Evolutionary conservation across 352 stramenopile genomes (phyloP).

Genomic region (Thalassiosira mediterranea): DNA sequence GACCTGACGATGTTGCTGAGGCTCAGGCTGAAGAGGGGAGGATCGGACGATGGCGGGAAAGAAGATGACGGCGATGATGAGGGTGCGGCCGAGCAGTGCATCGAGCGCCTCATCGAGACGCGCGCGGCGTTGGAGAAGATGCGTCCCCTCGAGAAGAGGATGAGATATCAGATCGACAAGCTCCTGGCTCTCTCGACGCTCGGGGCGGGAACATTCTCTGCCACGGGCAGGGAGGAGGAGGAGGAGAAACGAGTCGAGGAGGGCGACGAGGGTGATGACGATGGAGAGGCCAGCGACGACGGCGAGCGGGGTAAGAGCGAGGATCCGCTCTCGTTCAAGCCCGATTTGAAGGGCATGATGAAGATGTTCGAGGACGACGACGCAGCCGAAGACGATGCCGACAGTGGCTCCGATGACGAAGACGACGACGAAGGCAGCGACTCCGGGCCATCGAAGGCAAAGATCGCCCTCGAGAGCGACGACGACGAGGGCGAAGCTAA

Average conservation of each 20-base stretch:
- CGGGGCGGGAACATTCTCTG: constrained; percentile 39
- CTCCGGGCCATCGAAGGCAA: constrained; percentile 1
- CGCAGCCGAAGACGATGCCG: constrained; percentile 15
- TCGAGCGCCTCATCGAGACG: constrained; percentile 67
- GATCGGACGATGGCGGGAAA: not conserved
- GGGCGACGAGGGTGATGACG: constrained; percentile 11
- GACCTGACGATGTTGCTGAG: constrained; percentile 69
- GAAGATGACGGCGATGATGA: constrained; percentile 8
- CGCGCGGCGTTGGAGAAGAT: constrained; percentile 78
- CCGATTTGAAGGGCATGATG: constrained; percentile 54
- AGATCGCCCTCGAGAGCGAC: constrained; percentile 38
- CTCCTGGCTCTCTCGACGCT: constrained; percentile 56
- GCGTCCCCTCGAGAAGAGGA: constrained; percentile 76
- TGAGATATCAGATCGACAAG: constrained; percentile 83
- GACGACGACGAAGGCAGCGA: constrained; percentile 33
- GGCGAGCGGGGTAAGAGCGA: constrained; percentile 49
- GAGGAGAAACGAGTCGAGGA: constrained; percentile 34
- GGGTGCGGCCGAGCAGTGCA: constrained; percentile 22
- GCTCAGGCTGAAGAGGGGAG: constrained; percentile 5
- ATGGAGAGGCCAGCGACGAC: constrained; percentile 10
- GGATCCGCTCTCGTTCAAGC: constrained; percentile 54
- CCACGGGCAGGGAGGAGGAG: constrained; percentile 39
- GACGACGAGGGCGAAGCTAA: constrained; percentile 19
- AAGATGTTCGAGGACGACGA: constrained; percentile 41
- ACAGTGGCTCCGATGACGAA: constrained; percentile 42